Evolutionary conservation across 331 rosid genomes (phyloP), one percentile per base, ranked within the genome.

Genomic region (Rhamnella rubrinervis): DNA sequence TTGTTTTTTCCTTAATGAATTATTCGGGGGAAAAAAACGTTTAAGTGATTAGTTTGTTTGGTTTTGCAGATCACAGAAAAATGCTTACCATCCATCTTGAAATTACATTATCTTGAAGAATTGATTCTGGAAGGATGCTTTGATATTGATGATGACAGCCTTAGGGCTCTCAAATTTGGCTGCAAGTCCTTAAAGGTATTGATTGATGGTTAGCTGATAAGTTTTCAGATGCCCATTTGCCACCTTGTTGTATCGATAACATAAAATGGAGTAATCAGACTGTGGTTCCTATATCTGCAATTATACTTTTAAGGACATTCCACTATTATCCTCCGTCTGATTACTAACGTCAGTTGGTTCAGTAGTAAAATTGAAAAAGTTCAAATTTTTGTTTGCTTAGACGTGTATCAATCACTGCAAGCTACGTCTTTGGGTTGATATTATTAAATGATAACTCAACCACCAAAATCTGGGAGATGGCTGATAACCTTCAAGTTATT

Each of bases 111-210:
- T 81, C 90, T 95, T 62, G 97, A 95, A 75, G 95, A 95, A 80
- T 85, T 95, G 87, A 80, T 82, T 44, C 82, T 95, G 11, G 95
- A 91, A 84, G 98, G 98, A 68, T 95, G 98, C 82, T 86, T 76
- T 66, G 93, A 95, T 63, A 82, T 95, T 41, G 93, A 88, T 28
- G 95, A 91, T 26, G 86, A 83, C 75, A 73, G 84, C 82, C 85
- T 91, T 53, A 80, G 74, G 7, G 79, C 71, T 79, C 72, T 89
- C 82, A 83, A 85, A 70, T 76, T 77, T 82, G 88, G 86, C 59
- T 89, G 96, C 88, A 87, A 71, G 75, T 77, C 97, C 28, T 70
- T 95, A 41, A 93, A 87, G 98, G 98, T 91, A 86, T 56, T 41
- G 26, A 23, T 23, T 63, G 77, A 68, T 66, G 64, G 38, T 60